These are phyloP conservation scores for Phytophthora foliorum DNA, from an alignment of 352 stramenopile genomes.

Conservation along the genomic window DNA sequence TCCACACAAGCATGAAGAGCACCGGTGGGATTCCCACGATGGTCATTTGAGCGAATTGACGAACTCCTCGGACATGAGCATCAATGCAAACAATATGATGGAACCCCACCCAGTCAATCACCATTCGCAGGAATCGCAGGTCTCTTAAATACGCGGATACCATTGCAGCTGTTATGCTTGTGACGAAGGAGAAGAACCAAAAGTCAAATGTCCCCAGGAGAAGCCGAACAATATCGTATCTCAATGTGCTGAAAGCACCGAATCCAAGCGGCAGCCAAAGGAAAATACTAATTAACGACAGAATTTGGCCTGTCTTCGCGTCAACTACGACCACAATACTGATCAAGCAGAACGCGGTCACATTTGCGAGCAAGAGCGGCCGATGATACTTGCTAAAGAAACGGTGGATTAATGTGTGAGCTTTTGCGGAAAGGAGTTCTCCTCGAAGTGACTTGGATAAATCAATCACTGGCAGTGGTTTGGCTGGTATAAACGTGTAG, in stretches of 20 bases:
- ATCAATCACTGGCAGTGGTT: too few relatives aligned
- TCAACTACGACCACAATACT: slow-evolving; percentile 28
- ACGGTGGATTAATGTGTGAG: slow-evolving; percentile 19
- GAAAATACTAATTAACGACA: slow-evolving; percentile 24
- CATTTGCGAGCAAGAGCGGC: slow-evolving; percentile 33
- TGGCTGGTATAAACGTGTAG: too few relatives aligned
- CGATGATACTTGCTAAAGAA: slow-evolving; percentile 33
- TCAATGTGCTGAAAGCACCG: slow-evolving; percentile 28
- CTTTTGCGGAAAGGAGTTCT: too few relatives aligned
- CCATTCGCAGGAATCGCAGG: slow-evolving; percentile 24
- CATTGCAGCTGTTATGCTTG: slow-evolving; percentile 26
- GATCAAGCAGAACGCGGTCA: slow-evolving; percentile 30
- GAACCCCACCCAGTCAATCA: slow-evolving; percentile 37
- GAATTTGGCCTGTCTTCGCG: slow-evolving; percentile 15
- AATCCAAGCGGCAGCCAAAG: slow-evolving; percentile 34
- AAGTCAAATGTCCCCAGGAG: slow-evolving; percentile 46
- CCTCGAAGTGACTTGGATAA: too few relatives aligned
- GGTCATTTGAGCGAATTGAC: slow-evolving; percentile 21
- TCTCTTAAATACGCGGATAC: slow-evolving; percentile 35
- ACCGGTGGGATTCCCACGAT: slow-evolving; percentile 25
- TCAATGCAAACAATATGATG: slow-evolving; percentile 44
- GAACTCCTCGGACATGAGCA: slow-evolving; percentile 31
- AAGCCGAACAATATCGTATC: slow-evolving; percentile 37
- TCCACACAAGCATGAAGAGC: slow-evolving; percentile 23
- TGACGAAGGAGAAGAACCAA: slow-evolving; percentile 47